A percentile compares a stretch with the other conserved stretches of the same genome.
Conservation (phyloP, 2,329 filamentous ascomycete genomes). For the Chaetomiaceae sp. region DNA sequence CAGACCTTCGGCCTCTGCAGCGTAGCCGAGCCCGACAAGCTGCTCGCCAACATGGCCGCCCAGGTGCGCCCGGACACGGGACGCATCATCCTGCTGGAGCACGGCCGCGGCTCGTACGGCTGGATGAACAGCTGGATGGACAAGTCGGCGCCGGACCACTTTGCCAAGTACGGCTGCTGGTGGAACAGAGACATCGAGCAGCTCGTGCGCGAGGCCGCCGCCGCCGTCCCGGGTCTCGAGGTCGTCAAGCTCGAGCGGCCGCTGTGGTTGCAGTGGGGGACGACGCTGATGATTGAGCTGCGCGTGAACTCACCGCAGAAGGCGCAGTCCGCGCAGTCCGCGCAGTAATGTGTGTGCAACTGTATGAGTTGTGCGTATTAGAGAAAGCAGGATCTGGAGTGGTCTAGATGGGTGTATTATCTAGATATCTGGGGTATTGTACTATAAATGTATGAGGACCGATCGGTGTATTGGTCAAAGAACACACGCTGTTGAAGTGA, state of each 20-base stretch:
- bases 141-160: slow-evolving; percentile 50
- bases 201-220: slow-evolving; percentile 47
- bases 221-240: slow-evolving; percentile 49
- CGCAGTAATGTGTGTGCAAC: not conserved
- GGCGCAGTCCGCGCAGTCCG: no score
- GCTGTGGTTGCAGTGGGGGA: slow-evolving; percentile 50
- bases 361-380: no score
- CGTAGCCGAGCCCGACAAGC: slow-evolving; percentile 50
- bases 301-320: slow-evolving; percentile 31
- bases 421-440: no score
- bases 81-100: slow-evolving; percentile 57
- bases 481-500: no score
- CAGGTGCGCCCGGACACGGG: slow-evolving; percentile 50
- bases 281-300: slow-evolving; percentile 55
- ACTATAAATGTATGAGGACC: no score
- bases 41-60: slow-evolving; percentile 50
- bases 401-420: no score
- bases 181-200: slow-evolving; percentile 60
- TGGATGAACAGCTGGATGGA: slow-evolving; percentile 55
- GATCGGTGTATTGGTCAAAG: no score
- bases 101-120: slow-evolving; percentile 53
- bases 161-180: slow-evolving; percentile 60
- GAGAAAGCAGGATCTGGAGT: not conserved
- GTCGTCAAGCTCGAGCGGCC: slow-evolving; percentile 51
- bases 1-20: slow-evolving; percentile 63